Evolutionary conservation across 139 green algal species (phyloP).

Genomic region (Micromonas commoda): DNA sequence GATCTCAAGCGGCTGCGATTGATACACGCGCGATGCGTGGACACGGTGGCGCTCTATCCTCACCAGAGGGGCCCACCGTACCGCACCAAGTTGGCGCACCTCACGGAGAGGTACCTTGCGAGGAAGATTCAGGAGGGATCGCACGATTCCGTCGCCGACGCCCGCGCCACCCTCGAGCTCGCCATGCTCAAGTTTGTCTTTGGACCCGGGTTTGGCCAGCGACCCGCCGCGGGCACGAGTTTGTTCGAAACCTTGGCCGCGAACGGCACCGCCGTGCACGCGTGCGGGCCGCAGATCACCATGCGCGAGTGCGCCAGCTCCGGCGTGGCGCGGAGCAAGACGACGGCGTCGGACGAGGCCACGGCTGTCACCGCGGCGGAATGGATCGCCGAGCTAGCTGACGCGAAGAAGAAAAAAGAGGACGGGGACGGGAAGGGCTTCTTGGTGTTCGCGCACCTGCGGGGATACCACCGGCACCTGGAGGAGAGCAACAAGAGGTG

Average conservation of each 20-base stretch:
- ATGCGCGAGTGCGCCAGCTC: too few species aligned
- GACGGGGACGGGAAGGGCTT: neutral
- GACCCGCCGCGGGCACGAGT: neutral
- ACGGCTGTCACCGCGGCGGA: too few species aligned
- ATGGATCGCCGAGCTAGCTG: neutral
- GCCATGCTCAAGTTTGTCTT: constrained; percentile 58
- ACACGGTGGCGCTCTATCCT: constrained; percentile 74
- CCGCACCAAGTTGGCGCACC: constrained; percentile 55
- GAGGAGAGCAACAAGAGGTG: neutral
- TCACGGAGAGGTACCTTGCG: constrained; percentile 55
- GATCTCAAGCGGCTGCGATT: constrained; percentile 67
- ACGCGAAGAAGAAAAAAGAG: neutral
- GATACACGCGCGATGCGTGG: constrained; percentile 58
- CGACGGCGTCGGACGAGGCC: too few species aligned
- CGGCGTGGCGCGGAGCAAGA: too few species aligned
- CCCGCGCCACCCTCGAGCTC: constrained; percentile 74
- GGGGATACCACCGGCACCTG: neutral
- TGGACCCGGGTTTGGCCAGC: neutral
- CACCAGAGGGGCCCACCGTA: constrained; percentile 67
- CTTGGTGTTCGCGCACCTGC: neutral
- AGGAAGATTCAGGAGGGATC: constrained; percentile 62
- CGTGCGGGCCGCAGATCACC: too few species aligned
- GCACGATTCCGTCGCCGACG: constrained; percentile 75
- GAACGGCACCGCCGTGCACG: too few species aligned
- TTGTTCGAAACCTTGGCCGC: neutral